Base-by-base conservation (phyloP, 768 basidiomycete genomes). In the Lentinula sp. region DNA sequence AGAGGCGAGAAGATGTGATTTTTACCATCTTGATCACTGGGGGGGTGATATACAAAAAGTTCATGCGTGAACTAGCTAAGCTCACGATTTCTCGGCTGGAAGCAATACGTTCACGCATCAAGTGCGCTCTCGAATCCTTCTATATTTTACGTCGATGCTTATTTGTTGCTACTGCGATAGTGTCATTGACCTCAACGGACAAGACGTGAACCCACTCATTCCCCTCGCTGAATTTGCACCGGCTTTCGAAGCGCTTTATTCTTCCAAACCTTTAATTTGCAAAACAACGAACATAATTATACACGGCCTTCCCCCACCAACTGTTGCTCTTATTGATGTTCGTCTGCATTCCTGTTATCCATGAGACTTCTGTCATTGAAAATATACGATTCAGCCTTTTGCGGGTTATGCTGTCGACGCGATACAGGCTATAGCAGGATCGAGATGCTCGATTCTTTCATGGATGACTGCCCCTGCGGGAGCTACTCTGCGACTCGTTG, bases 391-490 rank as follows among this genome's bases (percentile, higher is more conserved):
- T 8, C 12, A 59, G 43, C 59, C 59, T 39, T 60, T 60, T 16
- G 36, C 49, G 8, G 23, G 49, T 28, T 52, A 60, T 41, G 59
- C 59, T 32, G 28, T 60, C 32, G 59, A 60, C 5, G 33, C 49
- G 16, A 52, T 60, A 15, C 59, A 43, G 13, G 35, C 28, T 4
- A 23, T 59, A 49, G 45, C 58, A 45, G 58, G 58, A 35, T 32
- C 49, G 4, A 39, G 23, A 18, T 32, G 20, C 13, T 36, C 49
- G 1, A 35, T 60, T n/a, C 15, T 60, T 18, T 37, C 59, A 5
- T 60, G 59, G 59, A 52, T 51, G 33, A 60, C 59, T 28, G 59
- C 59, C 18, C 50, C 59, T 46, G 48, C 49, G 4, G 59, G 59
- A 41, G 33, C 59, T 18, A 16, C 23, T 7, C 48, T 60, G 10